Conservation (phyloP, 176 grass and related monocot species). For the Ensete ventricosum region DNA sequence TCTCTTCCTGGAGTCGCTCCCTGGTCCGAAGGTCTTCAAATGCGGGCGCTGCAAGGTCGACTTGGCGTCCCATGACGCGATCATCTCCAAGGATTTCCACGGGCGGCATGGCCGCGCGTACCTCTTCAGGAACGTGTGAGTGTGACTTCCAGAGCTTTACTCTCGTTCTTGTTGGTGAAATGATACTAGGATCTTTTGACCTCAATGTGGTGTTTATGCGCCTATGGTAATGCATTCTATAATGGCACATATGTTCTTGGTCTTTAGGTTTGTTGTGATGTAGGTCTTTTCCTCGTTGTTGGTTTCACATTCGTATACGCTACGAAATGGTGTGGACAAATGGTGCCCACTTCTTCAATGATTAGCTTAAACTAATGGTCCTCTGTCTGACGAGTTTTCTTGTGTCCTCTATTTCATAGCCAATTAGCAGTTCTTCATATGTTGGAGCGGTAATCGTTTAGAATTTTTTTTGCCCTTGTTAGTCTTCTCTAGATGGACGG, state of each 20-base stretch:
- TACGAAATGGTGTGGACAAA: background rate
- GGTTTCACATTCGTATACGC: background rate
- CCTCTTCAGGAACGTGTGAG: constrained; percentile 80
- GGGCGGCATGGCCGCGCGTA: constrained; percentile 68
- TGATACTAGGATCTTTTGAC: background rate
- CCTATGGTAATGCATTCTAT: too few species aligned
- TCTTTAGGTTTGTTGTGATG: background rate
- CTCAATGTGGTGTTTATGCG: background rate
- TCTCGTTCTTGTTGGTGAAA: background rate
- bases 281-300: background rate
- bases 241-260: background rate
- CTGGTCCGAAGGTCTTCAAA: constrained; percentile 74
- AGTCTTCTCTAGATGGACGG: too few species aligned
- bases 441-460: too few species aligned
- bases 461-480: too few species aligned
- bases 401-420: too few species aligned
- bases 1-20: constrained; percentile 65
- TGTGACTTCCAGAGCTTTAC: background rate
- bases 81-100: constrained; percentile 75
- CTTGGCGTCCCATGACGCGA: constrained; percentile 62
- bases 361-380: too few species aligned
- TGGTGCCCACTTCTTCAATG: background rate
- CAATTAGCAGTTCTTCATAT: too few species aligned
- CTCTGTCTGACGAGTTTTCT: too few species aligned
- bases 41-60: constrained; percentile 70